A percentile compares a stretch with the other conserved stretches of the same genome.
These are phyloP conservation scores for Neonectria hederae DNA, from an alignment of 2,329 filamentous ascomycete genomes.

Conservation along the genomic window DNA sequence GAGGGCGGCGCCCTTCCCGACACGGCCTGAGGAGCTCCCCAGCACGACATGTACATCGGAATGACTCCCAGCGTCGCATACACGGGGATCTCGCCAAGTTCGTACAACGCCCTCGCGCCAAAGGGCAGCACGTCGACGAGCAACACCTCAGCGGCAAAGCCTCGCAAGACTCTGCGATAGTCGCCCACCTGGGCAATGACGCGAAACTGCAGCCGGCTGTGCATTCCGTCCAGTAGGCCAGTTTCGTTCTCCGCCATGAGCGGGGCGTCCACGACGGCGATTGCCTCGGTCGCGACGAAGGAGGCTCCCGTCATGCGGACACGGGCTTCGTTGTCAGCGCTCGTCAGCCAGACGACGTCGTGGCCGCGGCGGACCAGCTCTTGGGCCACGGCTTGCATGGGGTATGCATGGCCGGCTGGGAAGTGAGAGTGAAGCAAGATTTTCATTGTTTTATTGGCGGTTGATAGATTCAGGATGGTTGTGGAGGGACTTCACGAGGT, in stretches of 20 bases:
- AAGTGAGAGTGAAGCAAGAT: constrained; percentile 53
- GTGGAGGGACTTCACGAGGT: not conserved
- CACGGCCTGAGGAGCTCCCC: constrained; percentile 43
- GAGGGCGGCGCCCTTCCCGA: constrained; percentile 46
- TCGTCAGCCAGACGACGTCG: constrained; percentile 51
- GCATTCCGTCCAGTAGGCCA: constrained; percentile 46
- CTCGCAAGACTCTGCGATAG: constrained; percentile 45
- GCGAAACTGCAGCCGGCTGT: constrained; percentile 39
- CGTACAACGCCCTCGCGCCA: constrained; percentile 48
- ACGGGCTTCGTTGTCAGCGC: constrained; percentile 45
- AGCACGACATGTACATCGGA: constrained; percentile 48
- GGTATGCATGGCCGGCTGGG: constrained; percentile 51
- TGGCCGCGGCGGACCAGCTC: constrained; percentile 51
- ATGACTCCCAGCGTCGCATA: constrained; percentile 53
- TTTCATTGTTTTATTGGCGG: constrained; percentile 42
- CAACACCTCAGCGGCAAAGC: constrained; percentile 45
- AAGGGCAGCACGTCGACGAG: constrained; percentile 51
- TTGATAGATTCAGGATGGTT: not conserved
- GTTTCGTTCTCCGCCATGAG: constrained; percentile 42
- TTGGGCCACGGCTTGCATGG: constrained; percentile 52
- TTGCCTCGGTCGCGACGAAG: constrained; percentile 46
- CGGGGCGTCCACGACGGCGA: constrained; percentile 45
- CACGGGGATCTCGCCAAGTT: constrained; percentile 46
- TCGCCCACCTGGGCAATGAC: constrained; percentile 49
- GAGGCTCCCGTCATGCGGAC: constrained; percentile 47